Conservation (phyloP, 495 filamentous ascomycete genomes). For the Evansstolkia leycettana region DNA sequence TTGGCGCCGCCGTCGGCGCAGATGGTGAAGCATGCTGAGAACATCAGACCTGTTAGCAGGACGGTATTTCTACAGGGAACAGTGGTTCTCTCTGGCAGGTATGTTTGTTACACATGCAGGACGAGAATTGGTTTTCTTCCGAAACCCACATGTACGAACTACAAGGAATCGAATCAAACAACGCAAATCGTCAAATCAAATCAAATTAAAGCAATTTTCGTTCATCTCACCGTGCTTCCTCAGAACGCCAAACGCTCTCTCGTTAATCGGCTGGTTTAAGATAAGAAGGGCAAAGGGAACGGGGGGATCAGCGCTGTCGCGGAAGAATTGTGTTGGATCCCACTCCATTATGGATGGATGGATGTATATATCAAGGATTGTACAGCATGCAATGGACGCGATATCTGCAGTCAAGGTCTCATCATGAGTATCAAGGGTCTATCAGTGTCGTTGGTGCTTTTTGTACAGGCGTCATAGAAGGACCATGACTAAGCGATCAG, state of each 20-base stretch:
- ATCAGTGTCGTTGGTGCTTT: not conserved
- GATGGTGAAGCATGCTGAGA: constrained; percentile 45
- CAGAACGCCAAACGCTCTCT: constrained; percentile 33
- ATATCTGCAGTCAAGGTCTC: too few species aligned
- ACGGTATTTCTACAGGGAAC: too few species aligned
- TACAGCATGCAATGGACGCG: too few species aligned
- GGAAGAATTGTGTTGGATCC: constrained; percentile 41
- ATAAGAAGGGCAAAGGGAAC: constrained; percentile 48
- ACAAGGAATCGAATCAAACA: too few species aligned
- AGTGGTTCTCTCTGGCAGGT: not conserved
- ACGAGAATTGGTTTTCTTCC: not conserved
- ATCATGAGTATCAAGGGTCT: not conserved
- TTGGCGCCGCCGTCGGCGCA: constrained; percentile 93
- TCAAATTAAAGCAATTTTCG: not conserved
- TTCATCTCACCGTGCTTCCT: constrained; percentile 42
- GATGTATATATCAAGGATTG: too few species aligned
- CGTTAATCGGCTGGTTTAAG: constrained; percentile 59
- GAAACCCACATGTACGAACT: too few species aligned
- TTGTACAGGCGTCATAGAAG: not conserved
- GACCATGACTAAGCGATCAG: not conserved
- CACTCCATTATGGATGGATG: too few species aligned
- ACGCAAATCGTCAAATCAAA: too few species aligned
- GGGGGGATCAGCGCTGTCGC: constrained; percentile 12
- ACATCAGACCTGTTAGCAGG: not conserved
- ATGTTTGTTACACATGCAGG: not conserved